Base-by-base conservation (phyloP, 345 rosid species). In the Camelina laxa region DNA sequence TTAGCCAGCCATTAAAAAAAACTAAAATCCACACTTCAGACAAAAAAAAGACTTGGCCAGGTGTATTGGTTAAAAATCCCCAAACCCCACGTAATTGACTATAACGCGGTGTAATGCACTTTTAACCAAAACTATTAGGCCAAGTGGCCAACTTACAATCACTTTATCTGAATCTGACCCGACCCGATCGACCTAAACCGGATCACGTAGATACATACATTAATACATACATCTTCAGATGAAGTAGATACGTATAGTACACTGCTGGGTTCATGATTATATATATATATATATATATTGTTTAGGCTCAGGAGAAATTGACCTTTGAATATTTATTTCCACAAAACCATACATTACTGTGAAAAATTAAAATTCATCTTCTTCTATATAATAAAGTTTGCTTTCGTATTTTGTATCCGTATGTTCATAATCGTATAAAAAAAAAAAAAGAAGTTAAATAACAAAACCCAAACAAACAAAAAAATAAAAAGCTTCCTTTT, bases 271-370 rank as follows among this genome's bases (percentile, higher is more conserved):
- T n/a, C n/a, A n/a, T 55, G 30, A 24, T 24, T 24, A 24, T 24
- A 22, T 57, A 58, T 45, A 66, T 24, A 24, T 24, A 22, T 57
- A 58, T 45, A 66, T 17, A 67, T 4, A 33, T 16, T 24, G 60
- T 51, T 27, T 67, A 20, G 74, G 74, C 58, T 68, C 79, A 75
- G 79, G 79, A 60, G 75, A 75, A 75, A 69, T 69, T 53, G 79
- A 75, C 59, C 50, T 61, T 75, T 53, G 41, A 51, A 61, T 27
- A 4, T 1, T 27, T 39, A 57, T 22, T 55, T 41, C 27, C 62
- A 61, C 3, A 64, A 63, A 65, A 54, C 36, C 49, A 74, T 27
- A 24, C 27, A 24, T 24, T 56, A 65, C 50, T 12, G 66, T 74
- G 1, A 27, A 24, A 24, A 17, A 63, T 14, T 9, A 14, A 20